Base-by-base conservation (phyloP, 495 filamentous ascomycete genomes). In the Massariosphaeria phaeospora region DNA sequence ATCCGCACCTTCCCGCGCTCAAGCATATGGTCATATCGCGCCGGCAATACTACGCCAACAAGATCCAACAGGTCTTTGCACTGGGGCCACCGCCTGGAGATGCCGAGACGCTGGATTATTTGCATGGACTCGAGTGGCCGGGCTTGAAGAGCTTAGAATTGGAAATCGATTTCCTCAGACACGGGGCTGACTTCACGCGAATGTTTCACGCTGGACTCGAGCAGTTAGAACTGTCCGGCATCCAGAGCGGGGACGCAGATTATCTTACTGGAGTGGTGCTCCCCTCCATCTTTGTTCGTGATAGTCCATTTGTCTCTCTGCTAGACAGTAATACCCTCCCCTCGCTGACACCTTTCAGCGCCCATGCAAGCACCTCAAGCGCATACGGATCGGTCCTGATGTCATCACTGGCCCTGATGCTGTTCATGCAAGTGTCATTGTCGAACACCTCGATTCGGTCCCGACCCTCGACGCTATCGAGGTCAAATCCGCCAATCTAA, bases 1-100 rank as follows among this genome's bases (percentile, higher is more conserved):
- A 63, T 51, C 59, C 59, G 43, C 54, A 63, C 34, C 49, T 63
- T 49, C 54, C 54, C 13, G 55, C 59, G 5, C 27, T 63, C 15
- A 41, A 42, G 15, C n/a, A 21, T 18, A 63, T 63, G 59, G 23
- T 18, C 2, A 35, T 17, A 15, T 35, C 47, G 6, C 24, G 59
- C 5, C 46, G 50, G 25, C 59, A 63, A 26, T 55, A 63, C 48
- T 58, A 63, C 38, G 59, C 59, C n/a, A 58, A 46, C 43, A 63
- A 63, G 25, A 47, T 63, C n/a, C 42, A 53, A 10, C 41, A 46
- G 15, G 36, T 58, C 6, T 63, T 63, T 31, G 30, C 48, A 1
- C 25, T 55, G 20, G 42, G 59, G 6, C 59, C 54, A 25, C 55
- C 44, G 25, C 35, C 49, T 2, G 49, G 29, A 6, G 26, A 42